phyloP scores from a whole-genome alignment of 441 rosid species.

The Euphorbia schlechtendalii region DNA sequence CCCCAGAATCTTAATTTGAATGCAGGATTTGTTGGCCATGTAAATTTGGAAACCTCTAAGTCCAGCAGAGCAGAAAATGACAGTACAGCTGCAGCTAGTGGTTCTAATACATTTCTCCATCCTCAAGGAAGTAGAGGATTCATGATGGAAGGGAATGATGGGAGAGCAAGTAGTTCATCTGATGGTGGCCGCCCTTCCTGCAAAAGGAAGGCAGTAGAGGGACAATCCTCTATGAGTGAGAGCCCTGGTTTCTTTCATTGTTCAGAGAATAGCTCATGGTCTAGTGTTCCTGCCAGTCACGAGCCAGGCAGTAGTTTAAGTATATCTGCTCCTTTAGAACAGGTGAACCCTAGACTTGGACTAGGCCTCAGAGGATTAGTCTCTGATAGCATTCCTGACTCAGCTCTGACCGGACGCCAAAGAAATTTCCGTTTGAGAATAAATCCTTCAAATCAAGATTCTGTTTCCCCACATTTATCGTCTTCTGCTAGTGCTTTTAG shows the following conservation, averaged over 20 bases:
- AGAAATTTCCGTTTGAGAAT: constrained; percentile 54
- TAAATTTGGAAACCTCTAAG: constrained; percentile 38
- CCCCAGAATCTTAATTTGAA: constrained; percentile 54
- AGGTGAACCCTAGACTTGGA: constrained; percentile 39
- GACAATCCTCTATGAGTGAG: constrained; percentile 53
- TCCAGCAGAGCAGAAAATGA: constrained; percentile 33
- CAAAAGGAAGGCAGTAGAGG: constrained; percentile 84
- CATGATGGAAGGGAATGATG: constrained; percentile 33
- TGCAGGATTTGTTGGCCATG: constrained; percentile 44
- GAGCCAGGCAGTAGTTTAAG: constrained; percentile 37
- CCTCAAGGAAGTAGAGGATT: constrained; percentile 40
- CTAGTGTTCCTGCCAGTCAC: constrained; percentile 27
- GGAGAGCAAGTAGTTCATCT: constrained; percentile 40
- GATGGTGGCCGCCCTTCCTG: constrained; percentile 57
- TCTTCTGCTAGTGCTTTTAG: constrained; percentile 41
- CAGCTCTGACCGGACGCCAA: constrained; percentile 25
- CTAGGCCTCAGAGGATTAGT: constrained; percentile 40
- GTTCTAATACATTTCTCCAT: constrained; percentile 28
- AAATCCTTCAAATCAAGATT: constrained; percentile 51
- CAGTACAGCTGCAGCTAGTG: constrained; percentile 22
- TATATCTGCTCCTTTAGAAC: constrained; percentile 38
- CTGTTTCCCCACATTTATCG: constrained; percentile 35
- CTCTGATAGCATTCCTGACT: constrained; percentile 32
- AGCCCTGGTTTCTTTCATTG: constrained; percentile 47
- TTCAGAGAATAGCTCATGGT: constrained; percentile 50